Evolutionary conservation across 805 yeast species (phyloP).

Genomic region (Hanseniaspora jakobsenii): DNA sequence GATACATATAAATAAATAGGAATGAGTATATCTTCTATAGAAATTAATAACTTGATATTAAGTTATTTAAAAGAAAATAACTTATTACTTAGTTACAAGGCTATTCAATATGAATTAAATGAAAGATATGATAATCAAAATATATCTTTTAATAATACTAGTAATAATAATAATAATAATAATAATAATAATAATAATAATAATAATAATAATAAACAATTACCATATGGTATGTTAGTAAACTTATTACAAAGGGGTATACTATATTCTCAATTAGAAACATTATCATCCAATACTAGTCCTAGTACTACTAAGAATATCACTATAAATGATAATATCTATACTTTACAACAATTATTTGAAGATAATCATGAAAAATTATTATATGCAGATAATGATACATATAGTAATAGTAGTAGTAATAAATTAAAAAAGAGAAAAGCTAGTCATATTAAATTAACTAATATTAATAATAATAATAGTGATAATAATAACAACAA

Average conservation of each 20-base stretch:
- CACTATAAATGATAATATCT: background rate
- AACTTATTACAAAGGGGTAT: slow-evolving; percentile 13
- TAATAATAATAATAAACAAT: slow-evolving; percentile 1
- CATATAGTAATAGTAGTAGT: background rate
- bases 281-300: slow-evolving; percentile 1
- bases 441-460: background rate
- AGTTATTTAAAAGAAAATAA: slow-evolving; percentile 11
- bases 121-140: slow-evolving; percentile 7
- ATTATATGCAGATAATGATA: slow-evolving; percentile 1
- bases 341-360: slow-evolving; percentile 9
- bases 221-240: slow-evolving; percentile 13
- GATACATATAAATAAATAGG: background rate
- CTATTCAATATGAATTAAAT: slow-evolving; percentile 9
- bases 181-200: background rate
- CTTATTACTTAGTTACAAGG: slow-evolving; percentile 9
- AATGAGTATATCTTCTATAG: slow-evolving; percentile 14
- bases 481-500: no score
- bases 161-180: background rate
- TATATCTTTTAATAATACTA: background rate
- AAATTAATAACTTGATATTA: slow-evolving; percentile 9
- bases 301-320: slow-evolving; percentile 2
- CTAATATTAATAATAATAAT: background rate
- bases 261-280: slow-evolving; percentile 11
- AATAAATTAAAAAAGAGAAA: slow-evolving; percentile 4
- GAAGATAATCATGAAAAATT: slow-evolving; percentile 13